Evolutionary conservation across 306 rosid species (phyloP).

Genomic region (Prunus campanulata): DNA sequence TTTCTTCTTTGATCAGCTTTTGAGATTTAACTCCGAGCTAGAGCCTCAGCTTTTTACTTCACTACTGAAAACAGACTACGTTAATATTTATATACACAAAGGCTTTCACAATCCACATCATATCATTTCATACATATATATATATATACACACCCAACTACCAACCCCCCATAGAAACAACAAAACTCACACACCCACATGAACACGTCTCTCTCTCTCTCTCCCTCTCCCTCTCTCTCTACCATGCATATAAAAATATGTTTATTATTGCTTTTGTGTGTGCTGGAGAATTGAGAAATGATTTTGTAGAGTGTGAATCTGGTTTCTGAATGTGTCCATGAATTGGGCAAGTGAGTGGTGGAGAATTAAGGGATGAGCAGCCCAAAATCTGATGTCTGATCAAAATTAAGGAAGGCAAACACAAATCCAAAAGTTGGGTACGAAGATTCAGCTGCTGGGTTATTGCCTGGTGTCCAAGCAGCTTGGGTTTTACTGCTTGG

Average conservation of each 20-base stretch:
- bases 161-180: constrained; percentile 4
- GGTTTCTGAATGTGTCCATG: neutral
- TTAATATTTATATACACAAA: neutral
- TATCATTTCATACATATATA: neutral
- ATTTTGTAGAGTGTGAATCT: constrained; percentile 1
- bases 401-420: neutral
- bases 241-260: constrained; percentile 10
- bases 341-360: neutral
- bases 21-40: too few species aligned
- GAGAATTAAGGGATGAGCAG: neutral
- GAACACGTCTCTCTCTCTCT: constrained; percentile 7
- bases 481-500: neutral
- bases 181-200: neutral
- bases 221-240: neutral
- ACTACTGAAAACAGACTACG: constrained; percentile 20
- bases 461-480: neutral
- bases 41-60: too few species aligned
- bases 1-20: too few species aligned
- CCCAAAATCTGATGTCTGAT: neutral
- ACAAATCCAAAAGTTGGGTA: neutral
- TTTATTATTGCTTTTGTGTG: neutral
- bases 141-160: constrained; percentile 6
- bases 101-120: constrained; percentile 3
- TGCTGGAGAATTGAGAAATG: neutral
- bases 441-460: neutral